Conservation (phyloP, 768 basidiomycete species). For the Russula sp. region DNA sequence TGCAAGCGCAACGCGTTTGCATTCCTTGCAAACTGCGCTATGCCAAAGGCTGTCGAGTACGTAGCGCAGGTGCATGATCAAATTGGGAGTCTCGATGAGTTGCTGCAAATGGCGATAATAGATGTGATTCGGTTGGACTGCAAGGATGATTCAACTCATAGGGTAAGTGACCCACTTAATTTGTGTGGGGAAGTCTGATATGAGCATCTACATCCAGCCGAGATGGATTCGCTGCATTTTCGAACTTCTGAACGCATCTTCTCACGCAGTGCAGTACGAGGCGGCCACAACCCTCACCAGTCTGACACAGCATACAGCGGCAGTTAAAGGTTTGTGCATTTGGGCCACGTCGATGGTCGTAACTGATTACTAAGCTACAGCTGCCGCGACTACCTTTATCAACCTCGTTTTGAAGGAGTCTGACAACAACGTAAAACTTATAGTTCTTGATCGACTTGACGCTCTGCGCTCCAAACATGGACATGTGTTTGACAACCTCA, state of each 20-base stretch:
- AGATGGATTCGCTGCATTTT: conserved; percentile 93
- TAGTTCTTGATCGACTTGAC: conserved; percentile 90
- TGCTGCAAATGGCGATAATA: conserved; percentile 92
- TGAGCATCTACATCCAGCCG: conserved; percentile 41
- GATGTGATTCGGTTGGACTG: conserved; percentile 91
- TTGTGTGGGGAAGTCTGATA: background rate
- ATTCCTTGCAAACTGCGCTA: conserved; percentile 80
- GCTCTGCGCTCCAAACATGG: conserved; percentile 78
- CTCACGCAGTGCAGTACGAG: conserved; percentile 95
- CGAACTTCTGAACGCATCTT: conserved; percentile 82
- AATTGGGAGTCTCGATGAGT: conserved; percentile 77
- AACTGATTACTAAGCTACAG: conserved; percentile 35
- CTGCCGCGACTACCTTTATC: conserved; percentile 84
- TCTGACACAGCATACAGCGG: conserved; percentile 91
- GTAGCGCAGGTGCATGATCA: conserved; percentile 81
- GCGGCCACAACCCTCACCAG: conserved; percentile 93
- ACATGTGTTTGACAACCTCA: conserved; percentile 80
- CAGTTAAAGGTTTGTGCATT: conserved; percentile 71
- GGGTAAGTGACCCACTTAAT: conserved; percentile 45
- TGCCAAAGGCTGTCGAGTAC: conserved; percentile 89
- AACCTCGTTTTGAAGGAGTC: conserved; percentile 90
- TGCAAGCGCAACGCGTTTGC: conserved; percentile 98
- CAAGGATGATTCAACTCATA: conserved; percentile 73
- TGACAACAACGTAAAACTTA: conserved; percentile 98
- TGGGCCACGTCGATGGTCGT: background rate